These are phyloP conservation scores for Polymyxa betae DNA, from an alignment of 208 protist species.

Conservation along the genomic window DNA sequence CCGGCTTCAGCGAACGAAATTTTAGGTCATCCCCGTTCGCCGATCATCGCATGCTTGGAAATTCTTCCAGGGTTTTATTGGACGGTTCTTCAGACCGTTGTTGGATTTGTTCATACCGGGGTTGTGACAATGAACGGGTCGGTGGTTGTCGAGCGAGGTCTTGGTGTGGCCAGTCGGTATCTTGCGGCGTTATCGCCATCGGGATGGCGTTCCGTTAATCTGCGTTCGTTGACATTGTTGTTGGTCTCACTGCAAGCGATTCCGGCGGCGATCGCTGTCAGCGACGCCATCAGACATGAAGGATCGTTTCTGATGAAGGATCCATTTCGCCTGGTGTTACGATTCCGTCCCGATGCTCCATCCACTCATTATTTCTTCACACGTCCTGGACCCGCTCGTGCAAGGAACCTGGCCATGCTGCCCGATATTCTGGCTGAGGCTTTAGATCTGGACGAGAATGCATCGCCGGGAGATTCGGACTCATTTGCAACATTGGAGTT, in stretches of 20 bases:
- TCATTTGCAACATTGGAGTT: not conserved
- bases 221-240: not conserved
- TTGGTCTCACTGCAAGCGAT: not conserved
- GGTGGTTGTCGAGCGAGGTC: not conserved
- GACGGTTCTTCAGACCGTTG: not conserved
- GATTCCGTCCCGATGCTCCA: not conserved
- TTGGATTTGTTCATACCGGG: not conserved
- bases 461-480: not conserved
- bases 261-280: not conserved
- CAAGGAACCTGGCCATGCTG: not conserved
- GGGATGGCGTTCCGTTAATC: not conserved
- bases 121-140: not conserved
- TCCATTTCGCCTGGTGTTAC: not conserved
- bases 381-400: not conserved
- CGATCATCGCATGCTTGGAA: not conserved
- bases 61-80: not conserved
- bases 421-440: not conserved
- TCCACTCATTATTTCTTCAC: not conserved
- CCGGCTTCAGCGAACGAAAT: not conserved
- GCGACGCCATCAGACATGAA: not conserved
- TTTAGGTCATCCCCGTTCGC: not conserved
- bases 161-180: not conserved
- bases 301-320: not conserved
- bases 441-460: not conserved
- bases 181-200: not conserved